Conservation (phyloP, 73 alveolate species). For the Tetrahymena elliotti region DNA sequence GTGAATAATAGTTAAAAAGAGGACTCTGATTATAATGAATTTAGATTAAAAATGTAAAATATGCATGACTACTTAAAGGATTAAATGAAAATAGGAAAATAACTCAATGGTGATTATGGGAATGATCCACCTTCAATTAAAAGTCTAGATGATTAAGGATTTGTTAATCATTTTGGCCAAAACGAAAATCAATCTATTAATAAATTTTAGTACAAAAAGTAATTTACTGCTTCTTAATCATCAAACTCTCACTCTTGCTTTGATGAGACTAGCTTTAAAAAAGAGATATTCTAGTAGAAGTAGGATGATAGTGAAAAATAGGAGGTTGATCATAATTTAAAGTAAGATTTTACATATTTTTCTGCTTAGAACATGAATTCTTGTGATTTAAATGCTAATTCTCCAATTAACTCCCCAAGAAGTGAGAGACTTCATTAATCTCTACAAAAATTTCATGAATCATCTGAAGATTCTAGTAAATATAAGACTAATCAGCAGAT, state of each 20-base stretch:
- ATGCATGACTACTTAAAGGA: background rate
- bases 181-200: background rate
- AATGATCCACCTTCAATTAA: background rate
- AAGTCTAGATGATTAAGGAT: background rate
- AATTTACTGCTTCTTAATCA: background rate
- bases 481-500: background rate
- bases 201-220: background rate
- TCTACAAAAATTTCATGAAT: background rate
- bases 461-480: background rate
- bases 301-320: background rate
- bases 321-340: background rate
- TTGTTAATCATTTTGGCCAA: background rate
- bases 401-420: background rate
- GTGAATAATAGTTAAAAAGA: background rate
- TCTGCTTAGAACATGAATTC: background rate
- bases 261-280: background rate
- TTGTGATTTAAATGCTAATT: background rate
- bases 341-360: background rate
- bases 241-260: background rate
- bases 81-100: background rate
- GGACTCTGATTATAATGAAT: background rate
- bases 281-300: background rate
- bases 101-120: background rate
- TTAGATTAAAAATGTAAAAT: background rate
- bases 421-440: background rate